These are phyloP conservation scores for Fusarium falciforme DNA, from an alignment of 2,329 filamentous ascomycete species.

Conservation along the genomic window DNA sequence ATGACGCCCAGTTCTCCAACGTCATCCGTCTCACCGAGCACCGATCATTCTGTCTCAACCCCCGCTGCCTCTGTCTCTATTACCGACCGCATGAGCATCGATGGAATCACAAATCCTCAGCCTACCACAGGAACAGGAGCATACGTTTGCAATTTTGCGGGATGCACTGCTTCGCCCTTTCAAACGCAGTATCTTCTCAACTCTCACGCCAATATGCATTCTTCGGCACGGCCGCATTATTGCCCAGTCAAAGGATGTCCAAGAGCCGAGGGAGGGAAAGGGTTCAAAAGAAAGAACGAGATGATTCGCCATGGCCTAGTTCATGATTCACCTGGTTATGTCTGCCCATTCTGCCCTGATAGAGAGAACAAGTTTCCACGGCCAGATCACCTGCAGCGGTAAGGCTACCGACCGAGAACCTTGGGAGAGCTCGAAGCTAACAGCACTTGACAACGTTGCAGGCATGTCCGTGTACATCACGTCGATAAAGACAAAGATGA, in stretches of 20 bases:
- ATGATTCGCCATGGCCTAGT: neutral
- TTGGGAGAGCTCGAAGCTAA: neutral
- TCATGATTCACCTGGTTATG: neutral
- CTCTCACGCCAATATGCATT: no score
- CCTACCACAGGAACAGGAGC: no score
- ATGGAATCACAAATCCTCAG: no score
- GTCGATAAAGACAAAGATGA: neutral
- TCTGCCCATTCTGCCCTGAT: neutral
- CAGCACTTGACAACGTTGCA: neutral
- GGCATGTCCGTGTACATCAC: neutral
- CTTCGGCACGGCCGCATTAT: fast-evolving
- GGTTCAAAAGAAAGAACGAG: neutral
- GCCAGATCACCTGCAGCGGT: neutral
- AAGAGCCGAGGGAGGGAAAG: neutral
- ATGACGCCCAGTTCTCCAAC: no score
- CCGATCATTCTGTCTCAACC: no score
- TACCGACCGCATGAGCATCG: no score
- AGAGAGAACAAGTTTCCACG: neutral
- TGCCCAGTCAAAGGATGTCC: neutral
- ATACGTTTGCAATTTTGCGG: no score
- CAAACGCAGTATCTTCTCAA: no score
- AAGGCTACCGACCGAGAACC: neutral
- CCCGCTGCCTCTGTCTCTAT: no score
- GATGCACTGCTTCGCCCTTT: no score
- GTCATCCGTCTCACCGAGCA: no score